These are phyloP conservation scores for Mycena polygramma DNA, from an alignment of 768 basidiomycete species.

Conservation along the genomic window DNA sequence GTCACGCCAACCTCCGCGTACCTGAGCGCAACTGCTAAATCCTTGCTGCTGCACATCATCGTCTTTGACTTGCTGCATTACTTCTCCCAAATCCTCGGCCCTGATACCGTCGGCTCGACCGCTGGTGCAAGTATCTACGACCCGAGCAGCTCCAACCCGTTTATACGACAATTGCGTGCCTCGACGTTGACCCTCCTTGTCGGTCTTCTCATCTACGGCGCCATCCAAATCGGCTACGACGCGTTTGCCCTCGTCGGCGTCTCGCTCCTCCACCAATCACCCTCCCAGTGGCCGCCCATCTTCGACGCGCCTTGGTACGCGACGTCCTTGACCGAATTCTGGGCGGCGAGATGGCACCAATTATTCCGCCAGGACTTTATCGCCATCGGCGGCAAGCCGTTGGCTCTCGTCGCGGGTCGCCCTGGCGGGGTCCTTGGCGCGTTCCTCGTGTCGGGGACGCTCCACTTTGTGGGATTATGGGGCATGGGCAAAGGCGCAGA, in stretches of 20 bases:
- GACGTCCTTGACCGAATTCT: constrained; percentile 72
- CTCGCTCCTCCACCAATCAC: constrained; percentile 60
- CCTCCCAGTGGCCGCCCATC: constrained; percentile 72
- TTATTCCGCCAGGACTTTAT: constrained; percentile 71
- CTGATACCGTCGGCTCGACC: constrained; percentile 55
- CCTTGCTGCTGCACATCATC: constrained; percentile 51
- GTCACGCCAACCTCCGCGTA: constrained; percentile 53
- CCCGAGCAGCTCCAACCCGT: constrained; percentile 45
- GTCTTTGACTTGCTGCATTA: constrained; percentile 61
- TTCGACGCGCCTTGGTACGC: constrained; percentile 70
- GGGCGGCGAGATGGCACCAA: constrained; percentile 80
- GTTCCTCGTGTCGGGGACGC: constrained; percentile 69
- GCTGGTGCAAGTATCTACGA: constrained; percentile 60
- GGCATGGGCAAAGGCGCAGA: constrained; percentile 70
- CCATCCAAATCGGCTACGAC: constrained; percentile 60
- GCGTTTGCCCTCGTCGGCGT: constrained; percentile 58
- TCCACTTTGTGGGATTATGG: constrained; percentile 72
- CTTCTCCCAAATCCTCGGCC: constrained; percentile 60
- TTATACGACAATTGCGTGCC: constrained; percentile 58
- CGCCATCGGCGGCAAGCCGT: constrained; percentile 60
- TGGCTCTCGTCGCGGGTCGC: constrained; percentile 60
- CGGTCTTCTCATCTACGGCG: constrained; percentile 59
- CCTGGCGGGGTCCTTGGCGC: constrained; percentile 66
- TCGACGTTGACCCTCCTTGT: constrained; percentile 56
- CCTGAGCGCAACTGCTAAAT: constrained; percentile 48